A percentile compares a stretch with the other conserved stretches of the same genome.
phyloP scores from a whole-genome alignment of 2,329 filamentous ascomycete species.

The Beauveria sp. region DNA sequence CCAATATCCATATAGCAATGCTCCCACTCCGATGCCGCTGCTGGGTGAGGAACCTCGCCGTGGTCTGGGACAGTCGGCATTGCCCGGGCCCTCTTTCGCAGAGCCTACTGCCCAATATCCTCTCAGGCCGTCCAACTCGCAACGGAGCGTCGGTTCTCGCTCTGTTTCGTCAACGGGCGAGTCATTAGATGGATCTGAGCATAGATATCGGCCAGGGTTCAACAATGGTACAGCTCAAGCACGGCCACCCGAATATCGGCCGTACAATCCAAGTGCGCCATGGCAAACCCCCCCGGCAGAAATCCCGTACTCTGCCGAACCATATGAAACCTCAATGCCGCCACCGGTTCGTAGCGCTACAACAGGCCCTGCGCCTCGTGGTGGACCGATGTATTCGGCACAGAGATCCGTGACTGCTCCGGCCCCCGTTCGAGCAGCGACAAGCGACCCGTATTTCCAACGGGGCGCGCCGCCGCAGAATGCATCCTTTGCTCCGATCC shows the following conservation, averaged over 20 bases:
- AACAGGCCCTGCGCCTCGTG: slow-evolving; percentile 29
- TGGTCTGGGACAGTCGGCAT: background rate
- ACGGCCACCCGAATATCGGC: slow-evolving; percentile 19
- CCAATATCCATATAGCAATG: background rate
- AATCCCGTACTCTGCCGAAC: background rate
- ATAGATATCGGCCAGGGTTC: background rate
- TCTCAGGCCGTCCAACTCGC: background rate
- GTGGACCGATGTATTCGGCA: slow-evolving; percentile 28
- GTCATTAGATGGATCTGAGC: background rate
- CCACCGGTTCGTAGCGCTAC: slow-evolving; percentile 5
- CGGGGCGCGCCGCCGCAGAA: background rate
- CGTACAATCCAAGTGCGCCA: slow-evolving; percentile 23
- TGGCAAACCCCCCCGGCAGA: slow-evolving; percentile 21
- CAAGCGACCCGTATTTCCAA: slow-evolving; percentile 18
- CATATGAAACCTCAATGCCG: background rate
- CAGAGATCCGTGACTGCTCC: slow-evolving; percentile 40
- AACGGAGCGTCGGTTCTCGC: background rate
- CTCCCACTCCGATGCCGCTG: background rate
- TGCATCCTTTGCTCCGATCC: background rate
- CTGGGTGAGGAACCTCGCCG: background rate
- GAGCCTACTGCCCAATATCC: too few species aligned
- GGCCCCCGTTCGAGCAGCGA: slow-evolving; percentile 21
- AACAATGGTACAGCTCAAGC: background rate
- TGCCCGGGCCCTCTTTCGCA: background rate
- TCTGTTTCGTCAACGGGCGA: background rate